phyloP scores from a whole-genome alignment of 78 protist species.

The Anaeramoeba flamelloides region DNA sequence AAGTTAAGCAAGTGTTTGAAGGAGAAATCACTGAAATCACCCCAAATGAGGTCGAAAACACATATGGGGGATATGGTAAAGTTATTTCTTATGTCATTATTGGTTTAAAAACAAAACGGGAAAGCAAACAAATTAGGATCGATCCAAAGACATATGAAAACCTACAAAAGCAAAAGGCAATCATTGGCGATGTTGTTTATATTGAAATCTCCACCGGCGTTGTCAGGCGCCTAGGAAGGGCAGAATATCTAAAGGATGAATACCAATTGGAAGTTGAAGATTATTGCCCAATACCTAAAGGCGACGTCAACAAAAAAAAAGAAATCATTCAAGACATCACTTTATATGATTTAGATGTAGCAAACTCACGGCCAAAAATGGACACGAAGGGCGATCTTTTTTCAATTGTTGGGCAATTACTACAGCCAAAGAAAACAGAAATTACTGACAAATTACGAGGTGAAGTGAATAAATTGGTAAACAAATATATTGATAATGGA shows the following conservation, averaged over 20 bases:
- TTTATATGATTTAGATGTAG: conserved; percentile 96
- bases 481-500: conserved; percentile 97
- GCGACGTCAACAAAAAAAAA: conserved; percentile 77
- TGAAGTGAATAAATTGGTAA: conserved; percentile 96
- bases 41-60: conserved; percentile 87
- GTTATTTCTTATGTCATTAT: conserved; percentile 77
- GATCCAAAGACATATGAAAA: conserved; percentile 91
- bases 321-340: conserved; percentile 90
- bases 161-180: conserved; percentile 88
- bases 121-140: conserved; percentile 82
- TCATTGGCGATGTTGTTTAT: conserved; percentile 92
- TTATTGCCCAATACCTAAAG: conserved; percentile 81
- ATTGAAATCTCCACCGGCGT: conserved; percentile 89
- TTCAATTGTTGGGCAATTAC: conserved; percentile 69
- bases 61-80: conserved; percentile 83
- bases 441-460: conserved; percentile 97
- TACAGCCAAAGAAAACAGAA: conserved; percentile 93
- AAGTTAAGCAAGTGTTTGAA: conserved; percentile 96
- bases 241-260: conserved; percentile 6
- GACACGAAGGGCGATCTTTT: conserved; percentile 92
- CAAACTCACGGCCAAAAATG: conserved; percentile 54
- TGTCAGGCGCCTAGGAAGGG: conserved; percentile 40
- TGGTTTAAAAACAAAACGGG: conserved; percentile 22
- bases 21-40: conserved; percentile 95
- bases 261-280: not conserved